Percentiles rank a stretch among this genome's conserved stretches.
Evolutionary conservation across 345 rosid genomes (phyloP).

Genomic region (thale cress (Arabidopsis thaliana)): TAIR10.1 NC_003070.9:22587001-22587500

Average conservation of each 20-base stretch:
- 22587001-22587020: background rate
- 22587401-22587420: constrained; percentile 67
- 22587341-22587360: background rate
- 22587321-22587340: background rate
- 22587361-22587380: background rate
- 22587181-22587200: constrained; percentile 86
- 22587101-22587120: constrained; percentile 10
- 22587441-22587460: constrained; percentile 73
- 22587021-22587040: background rate
- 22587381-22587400: background rate
- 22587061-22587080: background rate
- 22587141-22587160: constrained; percentile 91
- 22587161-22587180: constrained; percentile 84
- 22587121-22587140: constrained; percentile 67
- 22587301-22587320: constrained; percentile 24
- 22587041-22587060: background rate
- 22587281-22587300: background rate
- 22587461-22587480: constrained; percentile 93
- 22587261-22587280: background rate
- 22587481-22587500: constrained; percentile 30
- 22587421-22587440: constrained; percentile 85
- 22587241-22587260: constrained; percentile 64
- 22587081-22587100: background rate
- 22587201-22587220: constrained; percentile 83
- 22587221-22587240: constrained; percentile 77